Evolutionary conservation across 345 rosid species (phyloP).

Genomic region (Populus ilicifolia): DNA sequence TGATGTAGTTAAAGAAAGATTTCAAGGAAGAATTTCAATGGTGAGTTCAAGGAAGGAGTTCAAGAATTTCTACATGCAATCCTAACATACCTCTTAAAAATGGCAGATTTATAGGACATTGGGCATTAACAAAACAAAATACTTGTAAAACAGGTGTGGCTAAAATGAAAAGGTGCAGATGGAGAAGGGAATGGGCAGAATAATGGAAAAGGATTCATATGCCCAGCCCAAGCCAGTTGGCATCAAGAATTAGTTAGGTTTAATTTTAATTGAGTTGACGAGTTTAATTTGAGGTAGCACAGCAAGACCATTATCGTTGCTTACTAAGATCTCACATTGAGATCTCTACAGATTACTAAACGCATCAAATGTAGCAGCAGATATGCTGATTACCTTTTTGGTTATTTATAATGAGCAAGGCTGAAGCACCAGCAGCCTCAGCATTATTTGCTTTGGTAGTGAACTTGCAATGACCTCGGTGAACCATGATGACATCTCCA

Average conservation of each 20-base stretch:
- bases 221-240: neutral
- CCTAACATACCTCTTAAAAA: neutral
- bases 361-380: neutral
- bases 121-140: neutral
- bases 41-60: neutral
- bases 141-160: neutral
- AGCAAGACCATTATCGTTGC: neutral
- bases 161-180: neutral
- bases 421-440: conserved; percentile 88
- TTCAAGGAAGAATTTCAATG: neutral
- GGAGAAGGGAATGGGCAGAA: neutral
- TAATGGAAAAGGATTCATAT: neutral
- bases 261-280: neutral
- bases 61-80: neutral
- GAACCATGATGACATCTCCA: conserved; percentile 81
- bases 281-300: neutral
- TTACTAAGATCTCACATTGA: neutral
- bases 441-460: conserved; percentile 87
- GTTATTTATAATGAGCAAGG: conserved; percentile 82
- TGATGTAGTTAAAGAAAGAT: neutral
- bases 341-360: neutral
- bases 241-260: neutral
- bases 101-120: neutral
- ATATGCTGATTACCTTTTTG: conserved; percentile 58
- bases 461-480: conserved; percentile 84